Evolutionary conservation across 176 grass and related monocot genomes (phyloP).

Genomic region (Triticum turgidum): DNA sequence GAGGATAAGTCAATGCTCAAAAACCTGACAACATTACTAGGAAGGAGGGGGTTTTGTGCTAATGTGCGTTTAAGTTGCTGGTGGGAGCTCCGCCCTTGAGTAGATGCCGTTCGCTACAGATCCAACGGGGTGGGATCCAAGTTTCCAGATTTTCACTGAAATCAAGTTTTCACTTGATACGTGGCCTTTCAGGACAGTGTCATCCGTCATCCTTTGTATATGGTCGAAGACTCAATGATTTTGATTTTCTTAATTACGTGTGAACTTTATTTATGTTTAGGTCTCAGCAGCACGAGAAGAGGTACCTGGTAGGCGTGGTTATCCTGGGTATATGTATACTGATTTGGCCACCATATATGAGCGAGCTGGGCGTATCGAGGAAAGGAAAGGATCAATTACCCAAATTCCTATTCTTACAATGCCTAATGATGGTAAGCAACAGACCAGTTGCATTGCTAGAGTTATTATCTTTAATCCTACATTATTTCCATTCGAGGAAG

Average conservation of each 20-base stretch:
- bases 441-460: slow-evolving; percentile 9
- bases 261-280: slow-evolving; percentile 30
- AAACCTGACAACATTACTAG: too few relatives aligned
- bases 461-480: neutral
- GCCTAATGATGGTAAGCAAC: slow-evolving; percentile 84
- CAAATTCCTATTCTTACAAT: slow-evolving; percentile 96
- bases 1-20: too few relatives aligned
- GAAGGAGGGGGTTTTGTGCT: too few relatives aligned
- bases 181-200: neutral
- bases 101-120: too few relatives aligned
- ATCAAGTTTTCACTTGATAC: too few relatives aligned
- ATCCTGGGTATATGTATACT: slow-evolving; percentile 98
- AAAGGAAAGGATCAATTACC: slow-evolving; percentile 90
- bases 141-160: too few relatives aligned
- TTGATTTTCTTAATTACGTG: slow-evolving; percentile 11
- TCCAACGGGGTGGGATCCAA: too few relatives aligned
- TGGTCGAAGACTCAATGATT: too few relatives aligned
- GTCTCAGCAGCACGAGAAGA: slow-evolving; percentile 92
- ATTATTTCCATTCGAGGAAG: neutral
- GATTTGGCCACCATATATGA: slow-evolving; percentile 98
- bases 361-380: slow-evolving; percentile 86
- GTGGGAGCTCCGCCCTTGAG: too few relatives aligned
- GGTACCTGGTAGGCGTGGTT: slow-evolving; percentile 94
- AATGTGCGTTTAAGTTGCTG: too few relatives aligned
- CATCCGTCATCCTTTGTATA: neutral